Base-by-base conservation (phyloP, 2,329 filamentous ascomycete genomes). In the Apiospora koreana region DNA sequence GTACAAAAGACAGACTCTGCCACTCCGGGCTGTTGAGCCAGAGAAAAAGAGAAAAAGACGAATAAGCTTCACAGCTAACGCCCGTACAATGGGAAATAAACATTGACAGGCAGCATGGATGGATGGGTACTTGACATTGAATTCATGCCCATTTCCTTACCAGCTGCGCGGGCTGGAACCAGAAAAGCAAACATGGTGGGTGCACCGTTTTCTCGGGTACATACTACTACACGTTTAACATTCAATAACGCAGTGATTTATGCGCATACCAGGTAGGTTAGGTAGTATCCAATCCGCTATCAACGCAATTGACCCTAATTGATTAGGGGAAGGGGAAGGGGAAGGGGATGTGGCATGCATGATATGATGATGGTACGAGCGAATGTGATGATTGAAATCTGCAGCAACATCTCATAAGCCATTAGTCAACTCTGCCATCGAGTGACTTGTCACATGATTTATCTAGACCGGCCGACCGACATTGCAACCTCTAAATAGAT, bases 61-160 rank as follows among this genome's bases (percentile, higher is more conserved):
- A 62, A 62, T 62, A 62, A 62, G 54, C 54, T 62, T 62, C 54
- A 31, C 54, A 62, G 54, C 54, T 62, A 38, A 10, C 23, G 46
- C 8, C 23, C 23, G 23, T 28, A 12, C 8, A 62, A n/a, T 38
- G 50, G 28, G 50, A 58, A 58, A 35, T 28, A 58, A 58, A 35
- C 50, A 58, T 8, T 31, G 31, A 35, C 50, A 58, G 25, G 28
- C 48, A 54, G 8, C 41, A 42, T 42, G 3, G 41, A 43, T 54
- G 48, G 48, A 54, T 54, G 7, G 35, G 7, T 28, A 18, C n/a
- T 48, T 12, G n/a, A 48, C 46, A 25, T 41, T 6, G 9, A 12
- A 41, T 41, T 41, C 2, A 43, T 18, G 48, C 38, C 54, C 18
- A 35, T 38, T 38, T 31, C 21, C 18, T 58, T 38, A 12, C 54